phyloP scores from a whole-genome alignment of 2,329 filamentous ascomycete species.

The Scedosporium apiospermum region DNA sequence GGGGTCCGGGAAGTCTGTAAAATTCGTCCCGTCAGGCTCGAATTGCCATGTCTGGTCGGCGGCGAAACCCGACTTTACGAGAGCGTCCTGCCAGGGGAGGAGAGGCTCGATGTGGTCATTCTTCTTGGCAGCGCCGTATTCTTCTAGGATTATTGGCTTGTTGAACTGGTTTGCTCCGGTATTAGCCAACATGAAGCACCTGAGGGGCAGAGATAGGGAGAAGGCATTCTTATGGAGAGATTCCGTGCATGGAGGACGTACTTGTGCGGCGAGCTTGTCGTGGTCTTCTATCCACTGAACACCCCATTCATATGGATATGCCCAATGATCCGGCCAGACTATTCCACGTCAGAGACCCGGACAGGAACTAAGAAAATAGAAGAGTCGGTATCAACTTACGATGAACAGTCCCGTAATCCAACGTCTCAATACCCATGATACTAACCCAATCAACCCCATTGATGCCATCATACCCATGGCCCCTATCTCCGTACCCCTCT shows the following conservation, averaged over 20 bases:
- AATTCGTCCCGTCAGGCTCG: not conserved
- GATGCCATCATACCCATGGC: not conserved
- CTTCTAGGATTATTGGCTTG: constrained; percentile 1
- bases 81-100: not conserved
- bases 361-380: not conserved
- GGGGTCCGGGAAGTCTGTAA: not conserved
- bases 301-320: constrained; percentile 2
- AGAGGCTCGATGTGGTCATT: not conserved
- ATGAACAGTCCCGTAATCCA: not conserved
- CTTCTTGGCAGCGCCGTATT: not conserved
- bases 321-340: constrained; percentile 2
- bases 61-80: not conserved
- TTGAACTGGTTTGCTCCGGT: not conserved
- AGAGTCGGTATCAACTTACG: not conserved
- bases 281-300: constrained; percentile 4
- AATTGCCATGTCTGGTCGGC: not conserved
- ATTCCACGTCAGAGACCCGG: not conserved
- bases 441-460: not conserved
- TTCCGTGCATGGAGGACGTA: not conserved
- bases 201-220: not conserved
- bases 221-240: not conserved
- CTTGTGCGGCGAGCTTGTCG: not conserved
- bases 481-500: not conserved
- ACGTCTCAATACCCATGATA: not conserved
- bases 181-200: not conserved